Conservation (phyloP, 441 rosid genomes). For the Erodium trifolium region DNA sequence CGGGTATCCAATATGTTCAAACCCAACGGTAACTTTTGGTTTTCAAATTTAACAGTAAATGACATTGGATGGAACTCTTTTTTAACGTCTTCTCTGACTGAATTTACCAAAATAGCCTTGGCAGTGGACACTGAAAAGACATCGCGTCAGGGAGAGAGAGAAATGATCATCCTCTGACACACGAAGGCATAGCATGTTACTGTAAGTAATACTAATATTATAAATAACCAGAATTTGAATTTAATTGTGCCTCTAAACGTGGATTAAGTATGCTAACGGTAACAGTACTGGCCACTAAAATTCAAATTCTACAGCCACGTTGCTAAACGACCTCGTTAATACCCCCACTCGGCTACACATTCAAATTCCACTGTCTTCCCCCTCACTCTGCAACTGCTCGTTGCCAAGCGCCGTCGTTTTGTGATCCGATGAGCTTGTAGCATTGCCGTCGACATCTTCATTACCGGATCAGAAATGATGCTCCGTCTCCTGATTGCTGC, state of each 20-base stretch:
- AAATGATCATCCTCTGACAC: constrained; percentile 1
- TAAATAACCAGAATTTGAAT: too few relatives aligned
- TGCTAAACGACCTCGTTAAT: neutral
- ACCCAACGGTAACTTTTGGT: neutral
- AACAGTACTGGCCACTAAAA: neutral
- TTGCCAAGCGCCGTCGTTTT: neutral
- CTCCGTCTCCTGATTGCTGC: neutral
- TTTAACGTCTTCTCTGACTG: too few relatives aligned
- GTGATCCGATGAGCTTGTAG: too few relatives aligned
- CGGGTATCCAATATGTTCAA: neutral
- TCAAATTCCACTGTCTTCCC: too few relatives aligned
- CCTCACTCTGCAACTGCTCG: constrained; percentile 6
- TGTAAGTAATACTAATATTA: neutral
- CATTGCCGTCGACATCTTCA: too few relatives aligned
- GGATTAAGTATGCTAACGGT: neutral
- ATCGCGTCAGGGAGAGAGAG: neutral
- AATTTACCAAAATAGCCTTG: neutral
- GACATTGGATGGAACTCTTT: neutral
- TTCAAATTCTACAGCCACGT: neutral
- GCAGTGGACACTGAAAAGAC: neutral
- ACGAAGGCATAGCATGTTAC: neutral
- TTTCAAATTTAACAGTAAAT: too few relatives aligned
- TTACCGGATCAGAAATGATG: neutral
- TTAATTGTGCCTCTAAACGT: neutral
- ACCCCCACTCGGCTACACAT: neutral